Evolutionary conservation across 2,329 filamentous ascomycete species (phyloP), one percentile per base, ranked within the genome.

Genomic region (Diplodia scrobiculata): DNA sequence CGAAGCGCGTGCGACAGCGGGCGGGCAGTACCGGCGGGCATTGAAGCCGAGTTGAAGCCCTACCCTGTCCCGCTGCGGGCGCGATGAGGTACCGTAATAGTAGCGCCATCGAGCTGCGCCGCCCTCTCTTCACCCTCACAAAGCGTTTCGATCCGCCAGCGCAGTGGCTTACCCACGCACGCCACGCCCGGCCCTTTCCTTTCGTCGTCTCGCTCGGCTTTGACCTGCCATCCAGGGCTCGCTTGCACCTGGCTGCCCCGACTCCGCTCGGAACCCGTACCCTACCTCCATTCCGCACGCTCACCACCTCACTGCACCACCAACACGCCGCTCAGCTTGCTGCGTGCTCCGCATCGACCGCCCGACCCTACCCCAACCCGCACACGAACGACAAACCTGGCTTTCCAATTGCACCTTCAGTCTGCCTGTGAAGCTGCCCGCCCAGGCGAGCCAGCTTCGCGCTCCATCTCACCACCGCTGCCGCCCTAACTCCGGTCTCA

Each of bases 341-440:
- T 55, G 53, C 63, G 52, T 55, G 52, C 53, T 50, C 32, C 52
- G 29, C 21, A n/a, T 34, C 63, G 14, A 47, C 41, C 54, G 45
- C 45, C 32, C 21, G 5, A 53, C 50, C 32, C 29, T 45, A 29
- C 32, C 34, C 65, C 47, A 21, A 29, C 55, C 17, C 34, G 7
- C 45, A 41, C 32, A 13, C 34, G 6, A 6, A 10, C 19, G 14
- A 48, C 51, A 38, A 64, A 10, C 34, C 47, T 66, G 54, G 55
- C 21, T 50, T 52, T 36, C n/a, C 65, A 66, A 66, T 53, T 51
- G 55, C 55, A 14, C 21, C 34, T 50, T 34, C 65, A 27, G 65
- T 62, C 48, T 66, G 65, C 55, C 48, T 21, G 50, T 62, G 55
- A 25, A 62, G 65, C 65, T 47, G 65, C 65, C 65, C 65, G 32